Base-by-base conservation (phyloP, 2,329 filamentous ascomycete species). In the Microdochium trichocladiopsis region DNA sequence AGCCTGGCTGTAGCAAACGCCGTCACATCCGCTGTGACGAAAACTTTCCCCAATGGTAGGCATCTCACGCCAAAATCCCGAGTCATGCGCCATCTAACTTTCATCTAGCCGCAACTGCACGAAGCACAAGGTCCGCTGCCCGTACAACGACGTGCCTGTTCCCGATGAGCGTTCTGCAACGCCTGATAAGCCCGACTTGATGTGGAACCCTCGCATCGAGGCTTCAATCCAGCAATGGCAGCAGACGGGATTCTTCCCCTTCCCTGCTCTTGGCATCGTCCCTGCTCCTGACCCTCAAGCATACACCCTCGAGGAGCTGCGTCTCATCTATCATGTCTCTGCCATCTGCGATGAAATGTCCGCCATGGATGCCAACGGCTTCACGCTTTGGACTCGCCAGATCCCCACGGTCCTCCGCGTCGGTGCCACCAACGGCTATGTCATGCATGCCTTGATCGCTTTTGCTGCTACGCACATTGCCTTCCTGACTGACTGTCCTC, bases 21-120 rank as follows among this genome's bases (percentile, higher is more conserved):
- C 85, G 94, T 68, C 94, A 99, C 72, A 99, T 99, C 68, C 84
- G 94, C 63, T 99, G 94, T 73, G 94, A 99, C 67, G 94, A 99
- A 71, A 96, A 84, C 61, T 96, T 96, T 65, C 94, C 94, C 50
- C 94, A 99, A 81, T 99, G 93, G 91, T 95, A 78, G 63, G 80
- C 70, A 47, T 45, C 11, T 14, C 37, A 18, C 14, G 37, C 3
- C 23, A 49, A 24, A 16, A 41, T 51, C 60, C 70, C 55, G 67
- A 56, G 51, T 33, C 52, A 45, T 24, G 47, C 31, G 37, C 10
- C 21, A 31, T 51, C 51, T 57, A 41, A 54, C 54, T 9, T 25
- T 22, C 37, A 18, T n/a, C 33, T 64, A 95, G 92, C 75, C 90
- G 90, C 65, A 99, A 99, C 72, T 99, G 94, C 73, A 96, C 93